Evolutionary conservation across 2,329 filamentous ascomycete genomes (phyloP).

Genomic region (Beauveria sp.): DNA sequence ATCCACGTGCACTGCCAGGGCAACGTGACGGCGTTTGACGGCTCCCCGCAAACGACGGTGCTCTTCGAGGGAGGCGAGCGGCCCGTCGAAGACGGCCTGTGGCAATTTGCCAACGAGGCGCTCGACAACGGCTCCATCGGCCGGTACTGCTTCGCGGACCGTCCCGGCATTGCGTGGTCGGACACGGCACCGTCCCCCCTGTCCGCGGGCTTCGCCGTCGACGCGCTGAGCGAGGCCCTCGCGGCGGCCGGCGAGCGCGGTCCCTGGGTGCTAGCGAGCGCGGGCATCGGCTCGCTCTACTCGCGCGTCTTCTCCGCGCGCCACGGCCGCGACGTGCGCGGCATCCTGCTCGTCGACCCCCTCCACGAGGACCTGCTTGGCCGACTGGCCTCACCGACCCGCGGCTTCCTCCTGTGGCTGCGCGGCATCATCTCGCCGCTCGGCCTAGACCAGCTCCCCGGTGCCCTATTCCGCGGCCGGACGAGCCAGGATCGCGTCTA

Average conservation of each 20-base stretch:
- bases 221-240: conserved; percentile 81
- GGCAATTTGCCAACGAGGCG: conserved; percentile 69
- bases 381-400: conserved; percentile 55
- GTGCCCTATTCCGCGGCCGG: conserved; percentile 75
- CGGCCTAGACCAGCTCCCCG: conserved; percentile 71
- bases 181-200: conserved; percentile 92
- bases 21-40: conserved; percentile 52
- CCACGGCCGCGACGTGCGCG: conserved; percentile 65
- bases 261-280: conserved; percentile 81
- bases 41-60: conserved; percentile 61
- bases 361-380: conserved; percentile 80
- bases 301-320: conserved; percentile 85
- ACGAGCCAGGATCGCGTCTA: conserved; percentile 77
- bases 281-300: conserved; percentile 82
- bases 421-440: conserved; percentile 81
- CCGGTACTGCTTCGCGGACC: conserved; percentile 92
- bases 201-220: conserved; percentile 86
- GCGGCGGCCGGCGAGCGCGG: conserved; percentile 72
- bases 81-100: conserved; percentile 71
- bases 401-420: conserved; percentile 81
- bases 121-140: conserved; percentile 73
- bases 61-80: conserved; percentile 78
- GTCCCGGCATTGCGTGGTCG: conserved; percentile 78
- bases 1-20: conserved; percentile 79
- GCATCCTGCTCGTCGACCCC: conserved; percentile 79